Conservation (phyloP, 345 rosid species). For the Xanthoceras sorbifolium region DNA sequence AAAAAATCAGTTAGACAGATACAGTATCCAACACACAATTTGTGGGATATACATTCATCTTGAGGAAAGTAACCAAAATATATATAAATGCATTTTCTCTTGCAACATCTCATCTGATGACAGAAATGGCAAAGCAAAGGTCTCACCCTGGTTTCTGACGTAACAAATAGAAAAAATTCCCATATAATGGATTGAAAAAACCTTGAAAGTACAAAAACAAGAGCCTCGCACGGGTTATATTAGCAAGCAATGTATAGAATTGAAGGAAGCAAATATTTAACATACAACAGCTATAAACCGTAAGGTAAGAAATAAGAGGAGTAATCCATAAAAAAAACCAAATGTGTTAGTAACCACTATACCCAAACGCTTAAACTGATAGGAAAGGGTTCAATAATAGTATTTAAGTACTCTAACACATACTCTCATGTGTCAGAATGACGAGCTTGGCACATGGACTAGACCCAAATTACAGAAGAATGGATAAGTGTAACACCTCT, state of each 20-base stretch:
- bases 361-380: too few relatives aligned
- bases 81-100: background rate
- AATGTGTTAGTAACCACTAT: too few relatives aligned
- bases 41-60: background rate
- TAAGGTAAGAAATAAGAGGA: background rate
- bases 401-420: too few relatives aligned
- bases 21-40: background rate
- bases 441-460: too few relatives aligned
- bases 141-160: background rate
- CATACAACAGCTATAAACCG: background rate
- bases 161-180: background rate
- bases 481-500: background rate
- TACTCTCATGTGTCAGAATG: too few relatives aligned
- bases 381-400: too few relatives aligned
- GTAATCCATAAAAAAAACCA: background rate
- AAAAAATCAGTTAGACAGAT: background rate
- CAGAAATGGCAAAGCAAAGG: background rate
- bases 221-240: background rate
- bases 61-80: background rate
- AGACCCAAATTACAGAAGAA: background rate
- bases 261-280: background rate
- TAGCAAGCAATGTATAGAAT: background rate
- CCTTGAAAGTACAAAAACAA: background rate
- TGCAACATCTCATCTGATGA: background rate
- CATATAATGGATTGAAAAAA: background rate